Evolutionary conservation across 257 asterid genomes (phyloP), one percentile per base, ranked within the genome.

Genomic region (Handroanthus guayacan): DNA sequence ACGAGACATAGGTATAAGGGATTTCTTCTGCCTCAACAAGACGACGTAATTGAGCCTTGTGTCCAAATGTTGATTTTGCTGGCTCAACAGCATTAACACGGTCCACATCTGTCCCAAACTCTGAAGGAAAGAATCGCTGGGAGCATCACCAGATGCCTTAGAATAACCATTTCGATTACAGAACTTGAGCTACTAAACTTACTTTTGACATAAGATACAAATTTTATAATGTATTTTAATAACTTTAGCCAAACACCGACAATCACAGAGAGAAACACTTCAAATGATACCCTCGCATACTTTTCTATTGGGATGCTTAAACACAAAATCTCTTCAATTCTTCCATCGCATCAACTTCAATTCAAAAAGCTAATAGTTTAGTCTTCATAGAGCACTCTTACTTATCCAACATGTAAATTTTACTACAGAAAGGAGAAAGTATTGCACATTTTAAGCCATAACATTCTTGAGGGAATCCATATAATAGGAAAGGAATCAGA

Each of bases 51-150:
- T 51, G 66, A 37, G 86, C 87, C 80, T 89, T 87, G 45, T 75
- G 78, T 4, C n/a, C 77, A 52, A 75, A 85, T 38, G 48, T 67
- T 2, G 87, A 54, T 62, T 82, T 83, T 47, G 90, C 90, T 0
- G 92, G 91, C 84, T 82, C 88, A 18, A 86, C 85, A 36, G 86
- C 78, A 76, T 85, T 87, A 39, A 71, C 81, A 54, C 86, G 88
- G 74, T 89, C 94, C 31, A 70, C 88, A 62, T 89, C 88, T 20
- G 71, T 85, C 37, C 90, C 91, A 76, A 84, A 89, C 63, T 86
- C 94, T 3, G 91, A 86, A 14, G 91, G 91, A 57, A 85, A 78
- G 84, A 86, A 89, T 38, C 88, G 76, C 94, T 89, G 75, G 16
- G 43, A 67, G 67, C 57, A 68, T 41, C 68, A 69, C n/a, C 52